Evolutionary conservation across 768 basidiomycete species (phyloP), one percentile per base, ranked within the genome.

Genomic region (Cubamyces lactineus): DNA sequence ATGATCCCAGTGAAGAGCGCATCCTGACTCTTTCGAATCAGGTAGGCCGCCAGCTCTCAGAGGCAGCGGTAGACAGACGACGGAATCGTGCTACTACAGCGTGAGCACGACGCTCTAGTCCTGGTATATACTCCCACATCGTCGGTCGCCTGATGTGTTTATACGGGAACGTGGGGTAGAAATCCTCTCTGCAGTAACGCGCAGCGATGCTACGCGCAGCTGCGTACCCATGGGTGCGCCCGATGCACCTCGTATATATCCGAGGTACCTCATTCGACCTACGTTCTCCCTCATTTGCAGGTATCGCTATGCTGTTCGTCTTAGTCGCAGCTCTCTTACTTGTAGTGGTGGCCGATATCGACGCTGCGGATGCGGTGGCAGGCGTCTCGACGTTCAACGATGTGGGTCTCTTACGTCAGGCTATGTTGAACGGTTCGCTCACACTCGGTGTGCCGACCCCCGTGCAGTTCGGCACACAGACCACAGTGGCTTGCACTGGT

Each of bases 321-420:
- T 8, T 52, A 16, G 17, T 49, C 21, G 62, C 50, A 3, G 23
- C 39, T n/a, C 49, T 34, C 12, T 28, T 46, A 4, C 38, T 54
- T 13, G 46, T 23, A 7, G 49, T 54, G 8, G 43, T 65, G 0
- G 46, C 50, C n/a, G 53, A 42, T 26, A 54, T 66, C 28, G 57
- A 54, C 6, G 26, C 28, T 3, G 57, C 59, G n/a, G 21, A 43
- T 4, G 66, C 63, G 13, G 66, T 67, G 1, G 57, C 63, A 1
- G 63, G 66, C 2, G 66, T 67, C 4, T 55, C 63, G 5, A 64
- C 63, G 12, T 67, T 67, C 58, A 67, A 67, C 17, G 66, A 67
- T 38, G 66, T 67, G 52, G 7, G 66, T 59, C 17, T 16, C 5
- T n/a, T 21, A 2, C 3, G 11, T n/a, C n/a, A n/a, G n/a, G n/a